Evolutionary conservation across 352 stramenopile genomes (phyloP).

Genomic region (Lagenidium giganteum): DNA sequence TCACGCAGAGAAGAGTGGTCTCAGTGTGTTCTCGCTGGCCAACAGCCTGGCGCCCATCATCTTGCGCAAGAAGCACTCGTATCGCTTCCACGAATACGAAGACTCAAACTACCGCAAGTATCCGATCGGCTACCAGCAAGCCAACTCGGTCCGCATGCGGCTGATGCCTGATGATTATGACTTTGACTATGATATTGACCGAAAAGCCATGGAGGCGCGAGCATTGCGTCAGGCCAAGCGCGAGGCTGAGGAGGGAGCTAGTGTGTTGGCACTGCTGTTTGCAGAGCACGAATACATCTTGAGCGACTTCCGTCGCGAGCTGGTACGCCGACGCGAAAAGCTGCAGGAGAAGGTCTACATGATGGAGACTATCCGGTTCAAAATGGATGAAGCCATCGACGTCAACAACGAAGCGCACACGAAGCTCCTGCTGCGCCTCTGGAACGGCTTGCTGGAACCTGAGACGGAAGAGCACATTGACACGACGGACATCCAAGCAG

Average conservation of each 20-base stretch:
- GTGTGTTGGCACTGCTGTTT: conserved; percentile 45
- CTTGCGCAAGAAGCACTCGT: conserved; percentile 30
- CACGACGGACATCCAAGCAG: conserved; percentile 9
- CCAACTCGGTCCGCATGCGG: conserved; percentile 31
- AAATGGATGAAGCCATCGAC: conserved; percentile 52
- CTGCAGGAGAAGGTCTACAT: conserved; percentile 48
- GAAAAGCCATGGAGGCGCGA: conserved; percentile 22
- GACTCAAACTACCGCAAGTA: conserved; percentile 52
- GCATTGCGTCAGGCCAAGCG: conserved; percentile 37
- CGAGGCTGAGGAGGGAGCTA: conserved; percentile 47
- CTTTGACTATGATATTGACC: conserved; percentile 18
- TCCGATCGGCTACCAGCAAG: conserved; percentile 47
- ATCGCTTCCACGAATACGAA: conserved; percentile 54
- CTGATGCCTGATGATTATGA: conserved; percentile 23
- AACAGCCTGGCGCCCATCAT: conserved; percentile 53
- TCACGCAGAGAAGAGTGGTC: conserved; percentile 43
- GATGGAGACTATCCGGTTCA: conserved; percentile 53
- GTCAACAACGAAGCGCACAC: conserved; percentile 33
- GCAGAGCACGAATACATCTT: conserved; percentile 37
- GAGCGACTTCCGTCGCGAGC: conserved; percentile 46
- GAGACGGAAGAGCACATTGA: conserved; percentile 18
- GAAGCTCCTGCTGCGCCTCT: conserved; percentile 46
- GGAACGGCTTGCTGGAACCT: conserved; percentile 31
- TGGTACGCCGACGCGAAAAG: conserved; percentile 27
- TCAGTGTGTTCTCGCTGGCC: conserved; percentile 46